phyloP scores from a whole-genome alignment of 495 filamentous ascomycete genomes.

The Penicillium tannophilum region DNA sequence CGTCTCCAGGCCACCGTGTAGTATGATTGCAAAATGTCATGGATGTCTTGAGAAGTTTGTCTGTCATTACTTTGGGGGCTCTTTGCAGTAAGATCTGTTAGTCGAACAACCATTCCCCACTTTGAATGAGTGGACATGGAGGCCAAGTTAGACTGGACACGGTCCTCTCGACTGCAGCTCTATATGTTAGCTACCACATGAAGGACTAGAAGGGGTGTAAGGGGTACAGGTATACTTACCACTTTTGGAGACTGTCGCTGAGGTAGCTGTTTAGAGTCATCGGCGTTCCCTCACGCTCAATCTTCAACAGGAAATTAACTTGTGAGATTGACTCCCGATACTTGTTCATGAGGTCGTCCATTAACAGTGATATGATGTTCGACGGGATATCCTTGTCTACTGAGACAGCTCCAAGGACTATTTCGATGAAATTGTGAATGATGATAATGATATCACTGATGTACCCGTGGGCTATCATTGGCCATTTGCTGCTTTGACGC shows the following conservation, averaged over 20 bases:
- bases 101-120: too few relatives aligned
- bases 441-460: constrained; percentile 46
- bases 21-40: constrained; percentile 60
- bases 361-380: constrained; percentile 41
- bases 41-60: constrained; percentile 52
- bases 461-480: constrained; percentile 45
- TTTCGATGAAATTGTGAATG: constrained; percentile 51
- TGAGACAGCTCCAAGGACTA: constrained; percentile 38
- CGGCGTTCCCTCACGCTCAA: constrained; percentile 49
- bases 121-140: too few relatives aligned
- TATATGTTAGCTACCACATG: not conserved
- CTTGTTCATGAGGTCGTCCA: constrained; percentile 42
- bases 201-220: too few relatives aligned
- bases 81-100: constrained; percentile 11
- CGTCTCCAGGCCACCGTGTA: constrained; percentile 60
- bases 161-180: too few relatives aligned
- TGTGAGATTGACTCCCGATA: constrained; percentile 49
- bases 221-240: constrained; percentile 22
- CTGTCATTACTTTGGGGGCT: constrained; percentile 47
- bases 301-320: constrained; percentile 46
- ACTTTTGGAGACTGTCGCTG: constrained; percentile 49
- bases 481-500: constrained; percentile 59
- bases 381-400: constrained; percentile 38
- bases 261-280: constrained; percentile 59
- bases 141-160: too few relatives aligned